Conservation (phyloP, 2,329 filamentous ascomycete genomes). For the Malbranchea cinnamomea region DNA sequence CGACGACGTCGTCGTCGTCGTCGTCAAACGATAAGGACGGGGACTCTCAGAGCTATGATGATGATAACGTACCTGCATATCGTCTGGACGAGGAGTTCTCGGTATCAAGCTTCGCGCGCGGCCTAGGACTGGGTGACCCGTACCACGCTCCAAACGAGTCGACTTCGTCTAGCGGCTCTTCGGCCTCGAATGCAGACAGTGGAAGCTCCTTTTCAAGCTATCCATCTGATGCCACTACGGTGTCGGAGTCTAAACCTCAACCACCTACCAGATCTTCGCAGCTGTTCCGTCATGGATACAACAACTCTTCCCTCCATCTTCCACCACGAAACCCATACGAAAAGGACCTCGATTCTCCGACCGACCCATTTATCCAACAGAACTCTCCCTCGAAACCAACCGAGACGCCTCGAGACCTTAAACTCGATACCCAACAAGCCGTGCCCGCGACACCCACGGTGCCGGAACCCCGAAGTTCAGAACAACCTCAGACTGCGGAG, state of each 20-base stretch:
- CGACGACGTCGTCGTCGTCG: background rate
- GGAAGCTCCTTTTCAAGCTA: conserved; percentile 49
- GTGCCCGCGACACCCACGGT: no score
- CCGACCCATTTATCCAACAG: conserved; percentile 30
- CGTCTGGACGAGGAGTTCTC: conserved; percentile 17
- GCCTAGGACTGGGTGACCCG: conserved; percentile 37
- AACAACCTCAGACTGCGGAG: conserved; percentile 4
- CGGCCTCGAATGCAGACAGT: conserved; percentile 43
- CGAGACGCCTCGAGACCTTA: conserved; percentile 3
- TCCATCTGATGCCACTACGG: conserved; percentile 25
- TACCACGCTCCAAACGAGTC: conserved; percentile 52
- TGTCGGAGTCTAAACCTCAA: conserved; percentile 18
- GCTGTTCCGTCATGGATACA: background rate
- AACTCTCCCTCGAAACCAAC: conserved; percentile 21
- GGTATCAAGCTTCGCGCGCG: conserved; percentile 25
- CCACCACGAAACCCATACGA: conserved; percentile 4
- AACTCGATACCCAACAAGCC: conserved; percentile 13
- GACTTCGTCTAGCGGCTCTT: conserved; percentile 49
- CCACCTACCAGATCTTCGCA: conserved; percentile 15
- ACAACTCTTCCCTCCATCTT: background rate
- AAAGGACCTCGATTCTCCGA: conserved; percentile 32
- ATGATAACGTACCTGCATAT: conserved; percentile 5
- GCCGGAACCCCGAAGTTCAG: no score
- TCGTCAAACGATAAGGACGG: conserved; percentile 1
- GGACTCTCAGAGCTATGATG: background rate